Evolutionary conservation across 495 filamentous ascomycete genomes (phyloP).

Genomic region (Jackrogersella minutella): DNA sequence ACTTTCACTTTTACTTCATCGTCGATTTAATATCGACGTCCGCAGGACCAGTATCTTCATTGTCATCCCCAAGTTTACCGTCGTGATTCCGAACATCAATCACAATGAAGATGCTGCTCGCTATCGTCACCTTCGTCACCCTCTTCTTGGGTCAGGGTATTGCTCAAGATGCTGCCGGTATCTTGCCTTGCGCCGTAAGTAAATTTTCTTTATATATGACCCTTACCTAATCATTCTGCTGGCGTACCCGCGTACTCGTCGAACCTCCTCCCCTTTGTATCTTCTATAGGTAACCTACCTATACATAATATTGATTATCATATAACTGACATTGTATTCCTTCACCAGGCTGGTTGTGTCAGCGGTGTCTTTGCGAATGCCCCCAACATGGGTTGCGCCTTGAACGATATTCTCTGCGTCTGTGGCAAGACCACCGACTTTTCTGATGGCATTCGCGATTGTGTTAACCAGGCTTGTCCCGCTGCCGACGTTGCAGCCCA

Average conservation of each 20-base stretch:
- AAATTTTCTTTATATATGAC: neutral
- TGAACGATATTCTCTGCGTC: slow-evolving; percentile 40
- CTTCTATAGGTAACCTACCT: neutral
- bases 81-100: neutral
- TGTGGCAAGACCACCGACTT: slow-evolving; percentile 32
- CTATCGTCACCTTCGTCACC: slow-evolving; percentile 13
- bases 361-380: slow-evolving; percentile 40
- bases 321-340: slow-evolving; percentile 13
- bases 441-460: slow-evolving; percentile 42
- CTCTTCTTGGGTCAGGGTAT: slow-evolving; percentile 26
- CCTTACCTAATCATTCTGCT: neutral
- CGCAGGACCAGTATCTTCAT: neutral
- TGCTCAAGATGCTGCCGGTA: slow-evolving; percentile 25
- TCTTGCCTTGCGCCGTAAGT: slow-evolving; percentile 35
- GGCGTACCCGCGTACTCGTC: too few species aligned
- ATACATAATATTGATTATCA: neutral
- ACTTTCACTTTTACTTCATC: slow-evolving; percentile 15
- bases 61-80: neutral
- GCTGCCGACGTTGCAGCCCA: slow-evolving; percentile 22
- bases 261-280: neutral
- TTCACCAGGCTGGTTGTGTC: slow-evolving; percentile 41
- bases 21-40: slow-evolving; percentile 9
- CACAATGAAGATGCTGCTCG: slow-evolving; percentile 25
- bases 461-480: slow-evolving; percentile 33
- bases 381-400: slow-evolving; percentile 24